Evolutionary conservation across 164 flowering plant species (phyloP), one percentile per base, ranked within the genome.

Genomic region (Litsea cubeba): DNA sequence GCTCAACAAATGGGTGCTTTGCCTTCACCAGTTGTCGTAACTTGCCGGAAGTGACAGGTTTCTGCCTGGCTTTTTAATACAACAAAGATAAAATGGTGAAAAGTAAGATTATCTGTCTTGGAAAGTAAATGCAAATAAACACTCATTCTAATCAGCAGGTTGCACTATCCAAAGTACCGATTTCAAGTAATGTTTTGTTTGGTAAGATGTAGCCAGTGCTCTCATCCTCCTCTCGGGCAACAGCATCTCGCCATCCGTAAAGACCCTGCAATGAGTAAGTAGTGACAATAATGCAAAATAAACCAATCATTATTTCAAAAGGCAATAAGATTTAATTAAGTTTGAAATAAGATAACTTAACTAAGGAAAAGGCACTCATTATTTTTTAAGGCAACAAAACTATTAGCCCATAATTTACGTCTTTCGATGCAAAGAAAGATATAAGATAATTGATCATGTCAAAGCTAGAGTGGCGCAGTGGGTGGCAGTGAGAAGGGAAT

Each of bases 191-290:
- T 62, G 84, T 78, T 86, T 85, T 94, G 84, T 96, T 96, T 67
- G 99, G 99, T 81, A 96, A 81, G 79, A 96, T 82, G 77, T 84
- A 96, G 65, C 99, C 99, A 77, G 98, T 96, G 75, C 99, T 94
- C 81, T 96, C 99, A 90, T 96, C 99, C 82, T 94, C 95, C n/a
- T 83, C 83, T 66, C 99, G 97, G 51, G 95, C 99, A 81, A 94
- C 76, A 74, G 68, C 69, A 82, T 96, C 99, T 78, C 99, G 88
- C 99, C 99, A 96, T 75, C 83, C 86, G 86, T 79, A 87, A 30
- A 96, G 96, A 22, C 92, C 98, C 99, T 96, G 84, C n/a, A 84
- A 22, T 11, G 50, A 74, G 46, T 23, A 22, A 25, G 10, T 18
- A 35, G 17, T 5, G 40, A 14, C 50, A 58, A 25, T 40, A 40